A percentile compares a stretch with the other conserved stretches of the same genome.
phyloP scores from a whole-genome alignment of 371 early-diverging fungal genomes.

The Lichtheimia ornata region DNA sequence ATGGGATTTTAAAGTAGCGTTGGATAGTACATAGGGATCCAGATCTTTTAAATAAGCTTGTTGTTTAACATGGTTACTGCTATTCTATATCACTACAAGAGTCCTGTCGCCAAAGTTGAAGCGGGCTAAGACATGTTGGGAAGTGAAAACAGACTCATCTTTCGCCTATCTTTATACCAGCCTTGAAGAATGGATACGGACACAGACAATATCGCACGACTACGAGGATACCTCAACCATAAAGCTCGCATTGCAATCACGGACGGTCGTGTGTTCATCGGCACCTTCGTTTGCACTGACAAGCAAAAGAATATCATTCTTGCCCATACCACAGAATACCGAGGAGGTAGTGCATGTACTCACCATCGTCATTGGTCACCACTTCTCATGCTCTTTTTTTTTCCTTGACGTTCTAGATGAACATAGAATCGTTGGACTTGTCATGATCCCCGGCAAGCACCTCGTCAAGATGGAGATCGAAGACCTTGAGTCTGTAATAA shows the following conservation, averaged over 20 bases:
- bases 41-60: no score
- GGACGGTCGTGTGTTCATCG: conserved; percentile 80
- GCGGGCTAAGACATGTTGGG: no score
- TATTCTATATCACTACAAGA: no score
- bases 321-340: conserved; percentile 71
- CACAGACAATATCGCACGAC: conserved; percentile 43
- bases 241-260: conserved; percentile 65
- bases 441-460: conserved; percentile 90
- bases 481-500: conserved; percentile 40
- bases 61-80: no score
- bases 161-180: no score
- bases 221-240: conserved; percentile 63
- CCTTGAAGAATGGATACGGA: conserved; percentile 16
- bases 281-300: conserved; percentile 82
- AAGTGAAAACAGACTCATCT: no score
- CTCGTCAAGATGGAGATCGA: conserved; percentile 72
- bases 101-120: no score
- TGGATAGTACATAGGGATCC: no score
- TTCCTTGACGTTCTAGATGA: conserved; percentile 42
- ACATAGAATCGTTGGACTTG: conserved; percentile 73
- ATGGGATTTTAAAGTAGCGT: no score
- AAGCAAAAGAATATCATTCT: conserved; percentile 80
- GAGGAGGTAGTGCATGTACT: conserved; percentile 47
- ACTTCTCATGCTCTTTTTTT: conserved; percentile 1
- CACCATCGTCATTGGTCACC: not conserved